Evolutionary conservation across 108 stramenopile genomes (phyloP), one percentile per base, ranked within the genome.

Genomic region (Skeletonema grethae): DNA sequence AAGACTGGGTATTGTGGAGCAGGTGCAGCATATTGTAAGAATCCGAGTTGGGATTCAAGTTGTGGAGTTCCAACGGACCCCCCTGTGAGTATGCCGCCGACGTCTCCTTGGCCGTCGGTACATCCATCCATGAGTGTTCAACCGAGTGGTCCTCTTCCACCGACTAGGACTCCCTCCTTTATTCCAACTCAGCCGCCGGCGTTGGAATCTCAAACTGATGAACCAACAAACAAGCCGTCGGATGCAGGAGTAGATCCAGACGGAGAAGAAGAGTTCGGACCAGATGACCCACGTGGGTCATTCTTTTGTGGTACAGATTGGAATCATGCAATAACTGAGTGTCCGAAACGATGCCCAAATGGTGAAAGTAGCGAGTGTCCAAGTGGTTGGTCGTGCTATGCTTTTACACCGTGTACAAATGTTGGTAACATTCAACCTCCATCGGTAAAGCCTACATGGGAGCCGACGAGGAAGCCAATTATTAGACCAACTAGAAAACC

Each of bases 241-340:
- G 58, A n/a, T 22, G 58, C 15, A 60, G 48, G 0, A 28, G 25
- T 28, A n/a, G 36, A 72, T 25, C 34, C 36, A 22, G 72, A 72
- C 22, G 46, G 25, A 28, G 25, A 72, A 11, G 13, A 38, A 53
- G 32, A 57, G 5, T 73, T 65, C 10, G 72, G 43, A 10, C 43
- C 45, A 18, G 65, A 53, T 41, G 65, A 66, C 22, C 68, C 76
- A 18, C 50, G 61, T 55, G 66, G 69, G 6, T 50, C 57, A 12
- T 70, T 77, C 43, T 69, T 70, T 43, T 77, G 76, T 28, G 70
- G 70, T 16, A 29, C 29, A 50, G 78, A 79, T 57, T 79, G 78
- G 78, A 79, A 79, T 72, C 71, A 72, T 41, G 78, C 78, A 3
- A 79, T 79, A 10, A 79, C 78, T 0, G 71, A 79, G 31, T 79